Evolutionary conservation across 1,139 yeast species (phyloP), one percentile per base, ranked within the genome.

Genomic region (Candida tropicalis): DNA sequence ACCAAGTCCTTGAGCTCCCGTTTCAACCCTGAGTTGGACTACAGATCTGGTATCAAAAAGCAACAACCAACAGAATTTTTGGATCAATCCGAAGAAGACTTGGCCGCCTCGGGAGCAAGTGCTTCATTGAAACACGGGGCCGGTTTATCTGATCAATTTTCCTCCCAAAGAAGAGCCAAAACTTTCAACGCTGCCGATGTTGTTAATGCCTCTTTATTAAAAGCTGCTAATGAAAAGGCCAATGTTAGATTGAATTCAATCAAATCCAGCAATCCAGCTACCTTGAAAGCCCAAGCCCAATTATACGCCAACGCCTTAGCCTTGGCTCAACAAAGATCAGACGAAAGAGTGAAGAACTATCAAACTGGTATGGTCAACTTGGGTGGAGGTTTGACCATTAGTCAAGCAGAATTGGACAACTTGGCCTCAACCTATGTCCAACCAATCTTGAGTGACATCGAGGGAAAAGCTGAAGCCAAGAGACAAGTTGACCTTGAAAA

Each of bases 301-400:
- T 57, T 63, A 43, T 73, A 73, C 52, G 77, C 77, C 40, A 59
- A 61, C 49, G 79, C 79, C 1, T 66, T 73, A 46, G 77, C 84
- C 7, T 67, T 86, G 53, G 97, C 97, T 2, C 87, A 86, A 59
- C 77, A 78, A 54, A 79, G 81, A 52, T 68, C 77, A 45, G 77
- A 76, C 44, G 82, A 78, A 55, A 74, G 90, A 55, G 59, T 79
- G 45, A 77, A 70, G 44, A 59, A 52, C 43, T 58, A 66, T 52
- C 65, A 68, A 44, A 56, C 65, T 38, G 89, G 88, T 39, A 75
- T 84, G 59, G 75, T 89, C 55, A 77, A 89, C 57, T 69, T 91
- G 52, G 99, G 99, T 49, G 97, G 96, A 53, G 98, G 98, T 3
- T 75, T 88, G 53, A 80, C 79, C 57, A 82, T 91, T 76, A 74